Conservation (phyloP, 2,329 filamentous ascomycete species). For the Diaporthe capsici region DNA sequence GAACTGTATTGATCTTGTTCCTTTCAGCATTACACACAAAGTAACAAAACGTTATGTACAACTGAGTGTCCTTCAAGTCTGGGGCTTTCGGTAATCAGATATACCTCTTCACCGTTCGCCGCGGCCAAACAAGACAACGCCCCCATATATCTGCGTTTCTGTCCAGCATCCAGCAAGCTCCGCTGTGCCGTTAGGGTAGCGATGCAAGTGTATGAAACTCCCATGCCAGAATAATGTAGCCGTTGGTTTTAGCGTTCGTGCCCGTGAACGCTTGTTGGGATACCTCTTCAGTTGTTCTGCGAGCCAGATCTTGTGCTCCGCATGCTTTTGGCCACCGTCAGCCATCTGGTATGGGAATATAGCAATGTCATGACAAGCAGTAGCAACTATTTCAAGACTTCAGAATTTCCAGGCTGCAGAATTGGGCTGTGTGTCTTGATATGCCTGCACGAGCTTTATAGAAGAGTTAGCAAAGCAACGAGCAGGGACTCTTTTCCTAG, state of each 20-base stretch:
- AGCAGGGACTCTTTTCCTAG: background rate
- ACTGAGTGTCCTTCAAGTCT: background rate
- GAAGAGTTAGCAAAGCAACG: background rate
- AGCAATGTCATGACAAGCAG: conserved; percentile 1
- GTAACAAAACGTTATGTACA: background rate
- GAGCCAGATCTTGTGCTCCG: background rate
- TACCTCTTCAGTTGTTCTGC: background rate
- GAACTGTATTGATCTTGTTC: too few species aligned
- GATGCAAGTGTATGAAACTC: background rate
- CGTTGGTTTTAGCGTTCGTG: background rate
- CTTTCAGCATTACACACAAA: background rate
- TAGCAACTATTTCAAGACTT: background rate
- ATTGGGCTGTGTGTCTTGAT: background rate
- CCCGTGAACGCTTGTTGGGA: background rate
- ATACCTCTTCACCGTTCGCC: background rate
- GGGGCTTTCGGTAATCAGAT: background rate
- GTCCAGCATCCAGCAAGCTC: conserved; percentile 1
- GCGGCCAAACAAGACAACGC: conserved; percentile 13
- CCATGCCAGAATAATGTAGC: background rate
- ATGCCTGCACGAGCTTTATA: background rate
- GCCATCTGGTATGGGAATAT: background rate
- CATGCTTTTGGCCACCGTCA: background rate
- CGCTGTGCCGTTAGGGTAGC: background rate
- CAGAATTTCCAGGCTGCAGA: background rate
- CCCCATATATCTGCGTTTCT: conserved; percentile 5